phyloP scores from a whole-genome alignment of 371 early-diverging fungal genomes.

The Fennellomyces sp. region DNA sequence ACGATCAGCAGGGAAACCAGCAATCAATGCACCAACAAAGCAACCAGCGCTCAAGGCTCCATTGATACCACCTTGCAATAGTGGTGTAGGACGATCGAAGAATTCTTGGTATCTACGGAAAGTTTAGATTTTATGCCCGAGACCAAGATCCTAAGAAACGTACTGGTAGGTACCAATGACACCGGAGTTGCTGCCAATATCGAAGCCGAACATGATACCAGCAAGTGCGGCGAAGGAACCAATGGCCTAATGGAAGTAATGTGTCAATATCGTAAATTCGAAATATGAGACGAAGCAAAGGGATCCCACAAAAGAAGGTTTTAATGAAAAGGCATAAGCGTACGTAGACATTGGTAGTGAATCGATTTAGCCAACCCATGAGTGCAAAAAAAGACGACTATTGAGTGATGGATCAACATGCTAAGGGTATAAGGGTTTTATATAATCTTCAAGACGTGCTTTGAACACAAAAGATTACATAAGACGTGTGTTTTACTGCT shows the following conservation, averaged over 20 bases:
- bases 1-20: constrained; percentile 27
- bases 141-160: constrained; percentile 10
- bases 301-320: neutral
- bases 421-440: neutral
- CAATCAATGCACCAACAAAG: constrained; percentile 27
- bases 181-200: constrained; percentile 61
- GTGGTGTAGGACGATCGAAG: constrained; percentile 52
- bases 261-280: neutral
- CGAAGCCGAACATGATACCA: constrained; percentile 65
- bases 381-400: neutral
- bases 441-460: neutral
- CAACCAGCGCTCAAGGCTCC: constrained; percentile 33
- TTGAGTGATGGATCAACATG: too few species aligned
- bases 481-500: constrained; percentile 1
- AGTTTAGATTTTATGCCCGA: too few species aligned
- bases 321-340: constrained; percentile 7
- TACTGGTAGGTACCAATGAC: constrained; percentile 52
- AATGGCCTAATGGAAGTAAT: constrained; percentile 42
- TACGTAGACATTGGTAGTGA: constrained; percentile 41
- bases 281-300: constrained; percentile 1
- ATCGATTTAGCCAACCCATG: neutral
- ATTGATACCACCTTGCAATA: constrained; percentile 67
- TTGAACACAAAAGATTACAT: constrained; percentile 3
- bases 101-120: constrained; percentile 51
- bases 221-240: constrained; percentile 58